Conservation (phyloP, 192 early-diverging fungal species). For the Jimgerdemannia lactiflua region DNA sequence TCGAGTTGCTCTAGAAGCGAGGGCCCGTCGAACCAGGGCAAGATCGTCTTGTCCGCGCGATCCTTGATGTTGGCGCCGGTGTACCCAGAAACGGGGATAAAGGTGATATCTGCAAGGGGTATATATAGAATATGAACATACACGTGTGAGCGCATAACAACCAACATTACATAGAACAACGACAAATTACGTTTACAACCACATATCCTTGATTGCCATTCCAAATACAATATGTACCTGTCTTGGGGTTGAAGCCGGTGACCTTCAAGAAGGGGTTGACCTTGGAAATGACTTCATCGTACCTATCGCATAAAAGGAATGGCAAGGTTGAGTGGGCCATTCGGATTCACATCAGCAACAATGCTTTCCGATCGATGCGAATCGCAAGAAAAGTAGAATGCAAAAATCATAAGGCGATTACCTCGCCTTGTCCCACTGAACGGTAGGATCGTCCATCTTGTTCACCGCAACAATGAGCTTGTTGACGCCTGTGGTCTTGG, state of each 20-base stretch:
- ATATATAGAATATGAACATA: not conserved
- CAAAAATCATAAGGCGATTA: constrained; percentile 4
- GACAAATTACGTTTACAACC: not conserved
- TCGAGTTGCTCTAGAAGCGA: constrained; percentile 89
- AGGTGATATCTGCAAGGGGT: constrained; percentile 61
- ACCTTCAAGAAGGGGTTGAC: constrained; percentile 88
- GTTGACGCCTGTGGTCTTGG: constrained; percentile 96
- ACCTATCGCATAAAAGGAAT: constrained; percentile 39
- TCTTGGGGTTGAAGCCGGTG: constrained; percentile 88
- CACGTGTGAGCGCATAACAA: not conserved
- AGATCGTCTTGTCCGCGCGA: constrained; percentile 44
- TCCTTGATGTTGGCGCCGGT: constrained; percentile 98
- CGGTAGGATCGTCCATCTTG: constrained; percentile 99
- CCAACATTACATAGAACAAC: not conserved
- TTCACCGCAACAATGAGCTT: constrained; percentile 93
- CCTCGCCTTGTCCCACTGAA: constrained; percentile 86
- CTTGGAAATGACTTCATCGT: constrained; percentile 87
- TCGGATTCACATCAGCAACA: too few species aligned
- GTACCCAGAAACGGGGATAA: constrained; percentile 95
- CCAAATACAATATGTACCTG: constrained; percentile 38
- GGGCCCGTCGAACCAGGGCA: constrained; percentile 76
- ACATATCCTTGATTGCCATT: not conserved
- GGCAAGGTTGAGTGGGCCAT: too few species aligned
- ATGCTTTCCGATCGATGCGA: too few species aligned
- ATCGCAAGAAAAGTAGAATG: too few species aligned